phyloP scores from a whole-genome alignment of 306 rosid genomes.

The Sphenostylis stenocarpa region DNA sequence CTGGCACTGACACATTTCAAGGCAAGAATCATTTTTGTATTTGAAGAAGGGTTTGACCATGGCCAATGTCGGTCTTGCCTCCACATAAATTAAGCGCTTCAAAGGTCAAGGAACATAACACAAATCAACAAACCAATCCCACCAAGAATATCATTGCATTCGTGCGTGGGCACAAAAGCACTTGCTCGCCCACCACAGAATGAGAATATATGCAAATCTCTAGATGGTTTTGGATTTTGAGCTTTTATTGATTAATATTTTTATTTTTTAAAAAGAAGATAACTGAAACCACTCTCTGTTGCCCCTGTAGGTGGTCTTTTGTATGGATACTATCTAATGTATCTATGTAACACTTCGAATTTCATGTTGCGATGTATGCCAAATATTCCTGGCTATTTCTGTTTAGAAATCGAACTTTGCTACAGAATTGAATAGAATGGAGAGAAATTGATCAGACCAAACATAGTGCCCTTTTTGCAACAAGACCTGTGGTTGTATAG shows the following conservation, averaged over 20 bases:
- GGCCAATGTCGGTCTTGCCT: slow-evolving; percentile 18
- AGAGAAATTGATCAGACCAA: slow-evolving; percentile 1
- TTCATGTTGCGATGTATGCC: slow-evolving; percentile 2
- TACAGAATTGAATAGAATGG: not conserved
- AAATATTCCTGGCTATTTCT: not conserved
- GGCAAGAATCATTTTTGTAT: slow-evolving; percentile 26
- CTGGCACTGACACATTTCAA: slow-evolving; percentile 7
- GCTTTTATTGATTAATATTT: not conserved
- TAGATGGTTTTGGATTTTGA: not conserved
- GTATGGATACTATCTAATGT: not conserved
- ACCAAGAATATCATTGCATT: slow-evolving; percentile 4
- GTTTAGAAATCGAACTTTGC: not conserved
- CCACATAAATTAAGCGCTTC: slow-evolving; percentile 1
- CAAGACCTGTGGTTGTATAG: not conserved
- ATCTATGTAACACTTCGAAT: not conserved
- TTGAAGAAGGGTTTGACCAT: slow-evolving; percentile 27
- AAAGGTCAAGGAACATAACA: not conserved
- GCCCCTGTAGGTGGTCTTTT: slow-evolving; percentile 5
- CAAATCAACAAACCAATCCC: slow-evolving; percentile 12
- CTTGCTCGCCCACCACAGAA: slow-evolving; percentile 29
- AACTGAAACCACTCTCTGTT: not conserved
- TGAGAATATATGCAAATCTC: slow-evolving; percentile 32
- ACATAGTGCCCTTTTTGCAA: not conserved
- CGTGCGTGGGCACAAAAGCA: slow-evolving; percentile 19
- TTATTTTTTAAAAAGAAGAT: not conserved